Percentiles rank a stretch among this genome's conserved stretches.
These are phyloP conservation scores for Trifolium subterraneum DNA, from an alignment of 306 rosid genomes.

Conservation along the genomic window DNA sequence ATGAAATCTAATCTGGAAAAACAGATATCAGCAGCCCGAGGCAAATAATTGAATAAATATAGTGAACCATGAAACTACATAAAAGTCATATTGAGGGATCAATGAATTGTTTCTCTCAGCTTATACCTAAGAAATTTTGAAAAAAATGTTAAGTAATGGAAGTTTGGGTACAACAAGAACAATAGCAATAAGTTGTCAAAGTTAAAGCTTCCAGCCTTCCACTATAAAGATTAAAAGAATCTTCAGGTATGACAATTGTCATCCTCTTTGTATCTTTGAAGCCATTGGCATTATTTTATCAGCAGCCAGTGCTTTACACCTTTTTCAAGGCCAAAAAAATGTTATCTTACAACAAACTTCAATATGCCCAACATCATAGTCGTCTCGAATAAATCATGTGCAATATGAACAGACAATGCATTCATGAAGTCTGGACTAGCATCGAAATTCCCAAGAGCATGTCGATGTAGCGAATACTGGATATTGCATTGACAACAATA, in stretches of 20 bases:
- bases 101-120: constrained; percentile 22
- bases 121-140: constrained; percentile 13
- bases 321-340: background rate
- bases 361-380: constrained; percentile 1
- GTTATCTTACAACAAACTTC: constrained; percentile 17
- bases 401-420: constrained; percentile 2
- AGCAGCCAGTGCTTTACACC: background rate
- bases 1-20: background rate
- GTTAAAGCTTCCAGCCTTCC: constrained; percentile 5
- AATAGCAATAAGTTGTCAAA: background rate
- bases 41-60: constrained; percentile 9
- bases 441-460: background rate
- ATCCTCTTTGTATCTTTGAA: background rate
- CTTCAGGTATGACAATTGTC: background rate
- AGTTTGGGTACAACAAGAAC: constrained; percentile 8
- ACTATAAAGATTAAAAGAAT: constrained; percentile 17
- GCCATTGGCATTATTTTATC: background rate
- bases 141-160: background rate
- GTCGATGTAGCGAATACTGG: background rate
- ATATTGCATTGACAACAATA: constrained; percentile 10
- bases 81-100: background rate
- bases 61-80: constrained; percentile 11
- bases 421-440: background rate
- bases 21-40: background rate
- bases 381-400: constrained; percentile 8